Percentiles rank a stretch among this genome's conserved stretches.
These are phyloP conservation scores for Trifolium dubium DNA, from an alignment of 306 rosid species.

Conservation along the genomic window DNA sequence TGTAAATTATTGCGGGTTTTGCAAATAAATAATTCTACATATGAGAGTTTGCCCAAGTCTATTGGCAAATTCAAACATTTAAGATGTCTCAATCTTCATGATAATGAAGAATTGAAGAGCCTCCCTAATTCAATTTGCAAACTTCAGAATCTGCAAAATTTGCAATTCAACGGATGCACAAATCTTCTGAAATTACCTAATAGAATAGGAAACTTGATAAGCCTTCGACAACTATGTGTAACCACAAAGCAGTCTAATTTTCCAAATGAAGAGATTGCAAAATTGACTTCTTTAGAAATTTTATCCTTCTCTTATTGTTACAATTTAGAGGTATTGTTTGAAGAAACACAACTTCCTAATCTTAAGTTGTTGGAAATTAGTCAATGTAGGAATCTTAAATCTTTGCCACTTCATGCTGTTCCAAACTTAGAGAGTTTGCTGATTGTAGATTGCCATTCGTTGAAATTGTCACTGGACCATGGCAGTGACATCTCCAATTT, in stretches of 20 bases:
- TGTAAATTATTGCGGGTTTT: conserved; percentile 7
- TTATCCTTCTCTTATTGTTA: neutral
- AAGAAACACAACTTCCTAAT: conserved; percentile 3
- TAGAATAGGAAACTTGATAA: conserved; percentile 6
- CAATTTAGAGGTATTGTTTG: neutral
- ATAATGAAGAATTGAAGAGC: neutral
- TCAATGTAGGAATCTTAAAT: neutral
- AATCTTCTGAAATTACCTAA: neutral
- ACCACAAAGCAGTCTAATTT: conserved; percentile 2
- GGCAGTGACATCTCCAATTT: neutral
- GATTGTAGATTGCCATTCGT: neutral
- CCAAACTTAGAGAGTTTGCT: conserved; percentile 2
- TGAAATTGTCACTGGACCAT: neutral
- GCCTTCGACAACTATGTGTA: neutral
- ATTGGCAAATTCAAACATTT: conserved; percentile 25
- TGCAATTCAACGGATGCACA: neutral
- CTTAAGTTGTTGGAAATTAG: neutral
- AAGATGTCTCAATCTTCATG: neutral
- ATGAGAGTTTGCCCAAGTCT: neutral
- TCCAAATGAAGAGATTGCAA: neutral
- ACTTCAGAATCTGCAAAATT: neutral
- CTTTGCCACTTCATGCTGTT: neutral
- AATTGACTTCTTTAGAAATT: conserved; percentile 4
- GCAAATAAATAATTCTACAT: neutral
- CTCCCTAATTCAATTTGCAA: conserved; percentile 13